Evolutionary conservation across 139 green algal genomes (phyloP).

Genomic region (Eudorina sp.): DNA sequence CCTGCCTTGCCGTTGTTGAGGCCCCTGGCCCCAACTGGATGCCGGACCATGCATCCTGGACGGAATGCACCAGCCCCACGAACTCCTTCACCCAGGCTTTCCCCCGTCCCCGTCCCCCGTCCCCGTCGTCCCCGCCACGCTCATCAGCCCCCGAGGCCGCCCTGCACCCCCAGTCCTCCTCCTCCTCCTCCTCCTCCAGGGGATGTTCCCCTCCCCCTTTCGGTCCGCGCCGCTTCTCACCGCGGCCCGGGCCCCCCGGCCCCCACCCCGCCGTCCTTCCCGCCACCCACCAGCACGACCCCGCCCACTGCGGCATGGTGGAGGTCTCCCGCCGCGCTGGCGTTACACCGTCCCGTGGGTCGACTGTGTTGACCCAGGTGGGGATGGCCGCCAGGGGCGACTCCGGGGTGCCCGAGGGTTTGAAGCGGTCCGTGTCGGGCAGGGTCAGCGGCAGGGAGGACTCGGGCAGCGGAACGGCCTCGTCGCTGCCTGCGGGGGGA

Average conservation of each 20-base stretch:
- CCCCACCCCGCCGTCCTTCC: background rate
- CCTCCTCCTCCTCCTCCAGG: no score
- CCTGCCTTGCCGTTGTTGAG: no score
- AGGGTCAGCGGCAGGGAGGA: slow-evolving; percentile 90
- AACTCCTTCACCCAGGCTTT: no score
- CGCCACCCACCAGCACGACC: slow-evolving; percentile 51
- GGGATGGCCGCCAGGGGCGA: slow-evolving; percentile 86
- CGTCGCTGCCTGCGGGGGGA: slow-evolving; percentile 7
- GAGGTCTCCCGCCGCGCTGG: slow-evolving; percentile 87
- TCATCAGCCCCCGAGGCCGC: no score
- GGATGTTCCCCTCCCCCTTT: no score
- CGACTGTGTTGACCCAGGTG: slow-evolving; percentile 70
- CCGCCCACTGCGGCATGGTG: slow-evolving; percentile 91
- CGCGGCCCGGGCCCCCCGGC: no score
- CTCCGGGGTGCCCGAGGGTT: slow-evolving; percentile 89
- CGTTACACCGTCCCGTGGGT: slow-evolving; percentile 67
- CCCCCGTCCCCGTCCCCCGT: no score
- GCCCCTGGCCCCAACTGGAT: no score
- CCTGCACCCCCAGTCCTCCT: background rate
- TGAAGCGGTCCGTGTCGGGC: slow-evolving; percentile 91
- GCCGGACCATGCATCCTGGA: no score
- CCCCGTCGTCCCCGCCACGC: no score
- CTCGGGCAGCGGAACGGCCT: slow-evolving; percentile 81
- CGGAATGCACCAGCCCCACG: no score
- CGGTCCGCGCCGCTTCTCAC: no score